These are phyloP conservation scores for Thamnidium elegans DNA, from an alignment of 192 early-diverging fungal genomes.

Conservation along the genomic window DNA sequence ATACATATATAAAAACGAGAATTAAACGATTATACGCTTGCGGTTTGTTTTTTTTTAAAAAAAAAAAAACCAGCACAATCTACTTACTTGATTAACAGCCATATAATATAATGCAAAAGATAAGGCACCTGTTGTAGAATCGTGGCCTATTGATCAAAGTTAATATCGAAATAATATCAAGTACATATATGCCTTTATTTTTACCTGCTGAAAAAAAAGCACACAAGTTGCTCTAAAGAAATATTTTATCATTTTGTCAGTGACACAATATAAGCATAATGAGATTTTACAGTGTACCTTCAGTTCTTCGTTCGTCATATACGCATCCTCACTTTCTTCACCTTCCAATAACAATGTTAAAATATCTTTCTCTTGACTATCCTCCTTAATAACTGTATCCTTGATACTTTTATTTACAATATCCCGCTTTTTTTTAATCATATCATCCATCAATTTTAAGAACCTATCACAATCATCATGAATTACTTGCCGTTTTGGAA, in stretches of 20 bases:
- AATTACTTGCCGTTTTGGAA: background rate
- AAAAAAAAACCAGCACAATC: no score
- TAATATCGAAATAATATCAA: no score
- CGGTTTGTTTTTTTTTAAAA: no score
- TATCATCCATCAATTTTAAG: background rate
- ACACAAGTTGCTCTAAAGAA: conserved; percentile 17
- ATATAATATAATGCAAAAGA: conserved; percentile 45
- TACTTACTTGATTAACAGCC: conserved; percentile 35
- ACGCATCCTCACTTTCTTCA: background rate
- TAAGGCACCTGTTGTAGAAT: conserved; percentile 56
- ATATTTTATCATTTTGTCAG: background rate
- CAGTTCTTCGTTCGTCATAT: background rate
- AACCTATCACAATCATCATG: conserved; percentile 14
- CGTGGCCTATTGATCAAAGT: conserved; percentile 33
- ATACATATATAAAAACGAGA: conserved; percentile 32
- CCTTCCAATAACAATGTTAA: conserved; percentile 30
- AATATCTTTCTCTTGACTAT: conserved; percentile 28
- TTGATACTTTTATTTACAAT: background rate
- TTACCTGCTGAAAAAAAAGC: conserved; percentile 48
- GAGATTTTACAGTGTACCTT: background rate
- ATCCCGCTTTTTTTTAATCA: conserved; percentile 4
- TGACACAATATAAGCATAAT: conserved; percentile 14
- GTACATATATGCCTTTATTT: no score
- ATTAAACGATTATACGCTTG: no score
- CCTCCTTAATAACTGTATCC: background rate